Conservation (phyloP, 2,329 filamentous ascomycete genomes). For the Whalleya microplaca region DNA sequence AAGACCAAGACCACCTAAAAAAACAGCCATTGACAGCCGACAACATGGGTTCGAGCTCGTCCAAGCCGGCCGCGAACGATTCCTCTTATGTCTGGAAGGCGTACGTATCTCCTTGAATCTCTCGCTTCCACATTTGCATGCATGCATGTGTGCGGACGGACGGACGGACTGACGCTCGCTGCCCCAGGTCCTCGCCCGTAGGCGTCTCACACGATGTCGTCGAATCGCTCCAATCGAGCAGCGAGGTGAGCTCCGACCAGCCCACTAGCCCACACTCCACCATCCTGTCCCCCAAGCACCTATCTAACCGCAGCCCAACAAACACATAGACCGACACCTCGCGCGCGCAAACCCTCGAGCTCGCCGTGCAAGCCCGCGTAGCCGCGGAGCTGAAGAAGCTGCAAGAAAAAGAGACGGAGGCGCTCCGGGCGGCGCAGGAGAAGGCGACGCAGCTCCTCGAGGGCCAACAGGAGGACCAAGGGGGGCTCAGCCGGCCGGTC, state of each 20-base stretch:
- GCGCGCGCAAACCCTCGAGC: slow-evolving; percentile 80
- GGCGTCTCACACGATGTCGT: slow-evolving; percentile 79
- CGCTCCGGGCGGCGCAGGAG: slow-evolving; percentile 70
- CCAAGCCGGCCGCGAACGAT: slow-evolving; percentile 52
- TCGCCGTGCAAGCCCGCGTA: slow-evolving; percentile 87
- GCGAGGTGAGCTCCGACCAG: slow-evolving; percentile 67
- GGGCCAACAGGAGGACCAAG: slow-evolving; percentile 34
- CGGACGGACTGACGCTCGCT: slow-evolving; percentile 25
- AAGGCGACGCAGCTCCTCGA: slow-evolving; percentile 45
- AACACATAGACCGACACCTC: slow-evolving; percentile 78
- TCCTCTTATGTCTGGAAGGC: slow-evolving; percentile 57
- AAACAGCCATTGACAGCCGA: slow-evolving; percentile 37
- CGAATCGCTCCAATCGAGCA: slow-evolving; percentile 79
- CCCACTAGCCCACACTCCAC: neutral
- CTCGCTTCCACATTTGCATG: slow-evolving; percentile 10
- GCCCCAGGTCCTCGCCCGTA: slow-evolving; percentile 48
- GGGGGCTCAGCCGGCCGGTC: slow-evolving; percentile 44
- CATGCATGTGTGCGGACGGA: neutral
- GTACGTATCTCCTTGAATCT: slow-evolving; percentile 43
- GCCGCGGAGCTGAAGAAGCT: slow-evolving; percentile 82
- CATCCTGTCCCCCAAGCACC: neutral
- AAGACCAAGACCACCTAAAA: slow-evolving; percentile 19
- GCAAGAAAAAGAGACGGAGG: slow-evolving; percentile 69
- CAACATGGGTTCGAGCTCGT: slow-evolving; percentile 61
- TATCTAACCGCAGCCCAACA: slow-evolving; percentile 1